Evolutionary conservation across 2,329 filamentous ascomycete species (phyloP).

Genomic region (Paradendryphiella salina): DNA sequence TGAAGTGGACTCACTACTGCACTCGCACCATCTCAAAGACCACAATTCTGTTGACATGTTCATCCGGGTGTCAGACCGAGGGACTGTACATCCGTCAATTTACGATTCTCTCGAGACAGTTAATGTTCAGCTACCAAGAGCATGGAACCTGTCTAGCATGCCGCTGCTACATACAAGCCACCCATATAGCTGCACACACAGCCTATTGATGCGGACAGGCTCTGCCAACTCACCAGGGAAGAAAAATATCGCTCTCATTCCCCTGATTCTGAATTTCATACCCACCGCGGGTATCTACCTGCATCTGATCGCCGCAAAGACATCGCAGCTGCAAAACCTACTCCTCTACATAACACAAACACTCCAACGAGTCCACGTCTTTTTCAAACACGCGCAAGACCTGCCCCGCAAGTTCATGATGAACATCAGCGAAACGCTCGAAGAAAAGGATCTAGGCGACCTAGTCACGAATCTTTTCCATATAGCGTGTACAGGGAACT

Average conservation of each 20-base stretch:
- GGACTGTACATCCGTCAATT: constrained; percentile 74
- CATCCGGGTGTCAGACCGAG: constrained; percentile 71
- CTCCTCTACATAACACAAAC: constrained; percentile 83
- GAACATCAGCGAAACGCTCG: constrained; percentile 75
- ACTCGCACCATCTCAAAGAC: constrained; percentile 60
- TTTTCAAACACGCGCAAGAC: constrained; percentile 82
- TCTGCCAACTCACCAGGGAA: constrained; percentile 30
- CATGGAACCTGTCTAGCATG: constrained; percentile 51
- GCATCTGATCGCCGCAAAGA: constrained; percentile 81
- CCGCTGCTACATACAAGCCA: constrained; percentile 69
- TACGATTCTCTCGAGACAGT: constrained; percentile 86
- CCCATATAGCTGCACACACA: constrained; percentile 73
- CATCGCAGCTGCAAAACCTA: constrained; percentile 83
- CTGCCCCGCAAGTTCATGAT: constrained; percentile 76
- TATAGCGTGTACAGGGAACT: constrained; percentile 80
- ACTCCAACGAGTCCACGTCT: constrained; percentile 74
- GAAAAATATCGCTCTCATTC: constrained; percentile 54
- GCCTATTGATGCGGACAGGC: constrained; percentile 63
- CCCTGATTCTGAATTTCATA: constrained; percentile 82
- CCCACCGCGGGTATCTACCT: constrained; percentile 77
- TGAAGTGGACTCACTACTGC: constrained; percentile 47
- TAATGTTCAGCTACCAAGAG: constrained; percentile 58
- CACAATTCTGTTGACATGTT: constrained; percentile 79
- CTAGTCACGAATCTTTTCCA: constrained; percentile 81
- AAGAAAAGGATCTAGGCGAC: constrained; percentile 64